Conservation (phyloP, 139 green algal species). For the Chlamydomonas schloesseri region DNA sequence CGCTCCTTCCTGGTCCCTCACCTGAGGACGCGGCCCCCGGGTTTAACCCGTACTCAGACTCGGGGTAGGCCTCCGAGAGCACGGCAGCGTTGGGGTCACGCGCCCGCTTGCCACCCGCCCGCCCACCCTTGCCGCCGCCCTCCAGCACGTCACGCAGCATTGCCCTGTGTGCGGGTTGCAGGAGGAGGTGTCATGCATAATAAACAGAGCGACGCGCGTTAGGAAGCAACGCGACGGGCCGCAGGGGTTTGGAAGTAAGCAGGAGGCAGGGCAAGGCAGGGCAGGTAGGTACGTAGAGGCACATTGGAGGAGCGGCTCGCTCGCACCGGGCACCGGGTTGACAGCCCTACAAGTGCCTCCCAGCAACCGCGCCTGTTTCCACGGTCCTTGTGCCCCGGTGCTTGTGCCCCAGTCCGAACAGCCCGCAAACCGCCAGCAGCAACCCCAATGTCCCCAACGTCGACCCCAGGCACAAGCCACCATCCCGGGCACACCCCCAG, state of each 20-base stretch:
- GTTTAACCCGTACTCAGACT: slow-evolving; percentile 79
- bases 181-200: not conserved
- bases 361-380: too few relatives aligned
- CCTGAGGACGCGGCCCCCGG: slow-evolving; percentile 55
- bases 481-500: too few relatives aligned
- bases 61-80: slow-evolving; percentile 79
- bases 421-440: too few relatives aligned
- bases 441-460: too few relatives aligned
- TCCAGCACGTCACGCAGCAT: slow-evolving; percentile 65
- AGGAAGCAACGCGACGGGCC: not conserved
- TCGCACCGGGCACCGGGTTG: too few relatives aligned
- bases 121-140: not conserved
- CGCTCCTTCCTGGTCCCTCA: not conserved
- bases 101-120: not conserved
- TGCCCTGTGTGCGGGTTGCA: slow-evolving; percentile 12
- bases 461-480: too few relatives aligned
- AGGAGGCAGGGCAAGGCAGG: not conserved
- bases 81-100: slow-evolving; percentile 51
- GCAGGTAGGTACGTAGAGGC: too few relatives aligned
- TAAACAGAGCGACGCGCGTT: not conserved
- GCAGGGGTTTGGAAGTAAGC: not conserved
- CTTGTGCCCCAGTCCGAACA: too few relatives aligned
- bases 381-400: too few relatives aligned
- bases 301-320: too few relatives aligned
- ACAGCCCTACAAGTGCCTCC: too few relatives aligned